A percentile compares a stretch with the other conserved stretches of the same genome.
phyloP scores from a whole-genome alignment of 306 rosid genomes.

The Rosa chinensis region DNA sequence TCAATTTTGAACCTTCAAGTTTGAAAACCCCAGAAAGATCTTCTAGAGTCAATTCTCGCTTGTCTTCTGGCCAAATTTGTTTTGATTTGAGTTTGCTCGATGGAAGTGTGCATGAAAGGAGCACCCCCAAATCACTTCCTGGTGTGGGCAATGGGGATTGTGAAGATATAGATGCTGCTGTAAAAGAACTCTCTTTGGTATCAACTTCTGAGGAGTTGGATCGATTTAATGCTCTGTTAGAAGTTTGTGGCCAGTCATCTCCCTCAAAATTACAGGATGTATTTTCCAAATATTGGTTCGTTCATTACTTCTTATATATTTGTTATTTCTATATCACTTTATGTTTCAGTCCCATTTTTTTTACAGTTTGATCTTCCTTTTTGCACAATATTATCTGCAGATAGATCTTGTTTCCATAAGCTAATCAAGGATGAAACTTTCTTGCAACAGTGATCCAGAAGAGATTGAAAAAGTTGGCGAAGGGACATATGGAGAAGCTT shows the following conservation, averaged over 20 bases:
- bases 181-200: conserved; percentile 66
- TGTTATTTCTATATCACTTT: neutral
- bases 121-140: conserved; percentile 18
- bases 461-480: conserved; percentile 76
- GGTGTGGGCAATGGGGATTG: conserved; percentile 29
- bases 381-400: conserved; percentile 5
- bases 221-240: conserved; percentile 62
- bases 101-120: conserved; percentile 26
- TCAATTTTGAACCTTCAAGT: conserved; percentile 26
- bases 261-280: conserved; percentile 57
- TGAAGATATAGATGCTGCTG: conserved; percentile 55
- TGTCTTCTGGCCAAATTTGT: conserved; percentile 22
- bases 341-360: neutral
- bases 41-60: conserved; percentile 32
- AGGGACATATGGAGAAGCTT: conserved; percentile 96
- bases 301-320: conserved; percentile 23
- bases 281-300: conserved; percentile 63
- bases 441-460: conserved; percentile 53
- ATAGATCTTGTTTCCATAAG: conserved; percentile 22
- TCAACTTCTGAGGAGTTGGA: conserved; percentile 54
- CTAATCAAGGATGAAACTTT: conserved; percentile 22
- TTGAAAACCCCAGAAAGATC: conserved; percentile 38
- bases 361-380: conserved; percentile 12
- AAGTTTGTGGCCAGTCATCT: conserved; percentile 76
- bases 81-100: conserved; percentile 18